A percentile compares a stretch with the other conserved stretches of the same genome.
Evolutionary conservation across 257 asterid species (phyloP).

Genomic region (Plantago elongata): DNA sequence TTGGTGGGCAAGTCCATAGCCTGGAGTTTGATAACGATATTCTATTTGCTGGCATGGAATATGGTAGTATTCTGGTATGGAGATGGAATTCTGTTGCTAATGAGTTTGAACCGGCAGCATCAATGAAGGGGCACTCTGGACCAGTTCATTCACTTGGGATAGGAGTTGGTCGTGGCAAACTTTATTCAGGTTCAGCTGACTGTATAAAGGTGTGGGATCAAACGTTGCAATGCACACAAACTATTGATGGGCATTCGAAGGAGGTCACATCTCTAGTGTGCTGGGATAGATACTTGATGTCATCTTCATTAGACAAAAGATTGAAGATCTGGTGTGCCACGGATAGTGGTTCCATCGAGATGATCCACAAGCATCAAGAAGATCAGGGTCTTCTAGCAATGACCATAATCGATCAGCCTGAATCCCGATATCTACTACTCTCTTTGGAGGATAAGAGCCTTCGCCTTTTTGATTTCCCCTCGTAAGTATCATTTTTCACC

Average conservation of each 20-base stretch:
- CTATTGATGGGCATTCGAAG: slow-evolving; percentile 38
- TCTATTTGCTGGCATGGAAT: slow-evolving; percentile 63
- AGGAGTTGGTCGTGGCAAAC: slow-evolving; percentile 29
- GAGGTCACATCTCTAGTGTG: slow-evolving; percentile 52
- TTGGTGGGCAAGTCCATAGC: slow-evolving; percentile 44
- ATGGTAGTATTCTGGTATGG: slow-evolving; percentile 61
- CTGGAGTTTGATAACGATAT: slow-evolving; percentile 30
- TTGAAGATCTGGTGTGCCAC: slow-evolving; percentile 46
- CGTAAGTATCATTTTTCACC: slow-evolving; percentile 28
- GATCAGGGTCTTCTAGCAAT: slow-evolving; percentile 45
- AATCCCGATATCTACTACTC: slow-evolving; percentile 37
- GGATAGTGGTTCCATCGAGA: slow-evolving; percentile 38
- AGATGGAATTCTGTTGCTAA: slow-evolving; percentile 25
- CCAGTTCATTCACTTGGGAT: slow-evolving; percentile 41
- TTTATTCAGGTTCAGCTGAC: slow-evolving; percentile 59
- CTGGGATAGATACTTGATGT: slow-evolving; percentile 44
- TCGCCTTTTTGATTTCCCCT: slow-evolving; percentile 47
- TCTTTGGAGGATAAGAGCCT: slow-evolving; percentile 33
- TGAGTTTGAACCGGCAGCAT: slow-evolving; percentile 25
- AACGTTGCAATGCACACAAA: slow-evolving; percentile 48
- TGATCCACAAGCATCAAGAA: slow-evolving; percentile 28
- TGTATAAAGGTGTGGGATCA: slow-evolving; percentile 55
- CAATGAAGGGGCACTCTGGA: slow-evolving; percentile 38
- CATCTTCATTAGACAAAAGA: slow-evolving; percentile 61
- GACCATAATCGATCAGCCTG: slow-evolving; percentile 25